A percentile compares a stretch with the other conserved stretches of the same genome.
These are phyloP conservation scores for Aureobasidium sp. DNA, from an alignment of 2,329 filamentous ascomycete genomes.

Conservation along the genomic window DNA sequence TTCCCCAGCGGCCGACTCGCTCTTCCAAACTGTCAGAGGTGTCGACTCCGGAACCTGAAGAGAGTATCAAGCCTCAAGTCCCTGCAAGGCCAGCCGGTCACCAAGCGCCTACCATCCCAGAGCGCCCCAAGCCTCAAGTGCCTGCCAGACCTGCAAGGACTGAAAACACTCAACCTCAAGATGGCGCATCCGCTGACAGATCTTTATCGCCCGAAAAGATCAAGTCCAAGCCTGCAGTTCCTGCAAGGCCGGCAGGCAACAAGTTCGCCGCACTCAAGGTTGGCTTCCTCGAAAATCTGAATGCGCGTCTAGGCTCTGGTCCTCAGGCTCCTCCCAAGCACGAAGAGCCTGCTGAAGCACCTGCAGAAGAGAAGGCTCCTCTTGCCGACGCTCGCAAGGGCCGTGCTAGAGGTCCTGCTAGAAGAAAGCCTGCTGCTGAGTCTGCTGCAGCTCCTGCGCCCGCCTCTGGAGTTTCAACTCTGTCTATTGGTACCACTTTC, in stretches of 20 bases:
- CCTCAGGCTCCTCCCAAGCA: conserved; percentile 67
- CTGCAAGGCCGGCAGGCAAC: conserved; percentile 65
- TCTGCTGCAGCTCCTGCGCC: conserved; percentile 41
- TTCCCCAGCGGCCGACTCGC: conserved; percentile 27
- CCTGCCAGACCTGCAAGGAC: conserved; percentile 54
- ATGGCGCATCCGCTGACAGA: conserved; percentile 30
- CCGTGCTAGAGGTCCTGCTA: conserved; percentile 77
- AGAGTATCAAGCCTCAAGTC: conserved; percentile 72
- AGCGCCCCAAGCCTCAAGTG: conserved; percentile 57
- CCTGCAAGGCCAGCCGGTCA: conserved; percentile 69
- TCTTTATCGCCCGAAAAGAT: conserved; percentile 35
- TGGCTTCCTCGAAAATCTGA: conserved; percentile 87
- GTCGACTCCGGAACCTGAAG: conserved; percentile 28
- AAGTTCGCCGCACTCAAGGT: conserved; percentile 91
- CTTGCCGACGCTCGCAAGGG: conserved; percentile 84
- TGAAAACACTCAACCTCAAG: conserved; percentile 27
- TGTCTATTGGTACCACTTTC: conserved; percentile 33
- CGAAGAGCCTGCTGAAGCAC: conserved; percentile 44
- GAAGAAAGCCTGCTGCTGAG: conserved; percentile 59
- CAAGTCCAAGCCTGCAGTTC: conserved; percentile 78
- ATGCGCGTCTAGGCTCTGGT: conserved; percentile 79
- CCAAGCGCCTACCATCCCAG: conserved; percentile 48
- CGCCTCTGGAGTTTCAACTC: conserved; percentile 46
- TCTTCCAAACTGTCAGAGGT: conserved; percentile 28
- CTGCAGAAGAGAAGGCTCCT: conserved; percentile 66